Percentiles rank a stretch among this genome's conserved stretches.
phyloP scores from a whole-genome alignment of 306 rosid species.

The Lathyrus sativus region DNA sequence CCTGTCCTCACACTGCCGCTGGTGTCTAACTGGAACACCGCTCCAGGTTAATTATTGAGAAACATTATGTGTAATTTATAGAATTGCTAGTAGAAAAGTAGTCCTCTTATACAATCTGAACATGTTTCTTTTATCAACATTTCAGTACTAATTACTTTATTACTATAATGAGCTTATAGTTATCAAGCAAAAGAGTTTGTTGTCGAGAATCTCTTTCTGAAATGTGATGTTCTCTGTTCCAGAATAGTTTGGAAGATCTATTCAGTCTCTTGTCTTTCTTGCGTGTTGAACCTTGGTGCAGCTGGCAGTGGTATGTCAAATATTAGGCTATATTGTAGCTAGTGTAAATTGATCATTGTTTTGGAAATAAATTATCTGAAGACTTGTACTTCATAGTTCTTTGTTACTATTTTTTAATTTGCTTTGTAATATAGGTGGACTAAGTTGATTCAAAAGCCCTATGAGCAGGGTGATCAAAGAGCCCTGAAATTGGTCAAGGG shows the following conservation, averaged over 20 bases:
- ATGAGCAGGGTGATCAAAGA: conserved; percentile 67
- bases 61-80: background rate
- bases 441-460: conserved; percentile 80
- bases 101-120: background rate
- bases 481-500: conserved; percentile 75
- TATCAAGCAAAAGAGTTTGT: conserved; percentile 16
- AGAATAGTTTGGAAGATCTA: conserved; percentile 89
- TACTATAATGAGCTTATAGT: conserved; percentile 6
- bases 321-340: background rate
- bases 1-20: conserved; percentile 76
- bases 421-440: conserved; percentile 59
- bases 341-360: background rate
- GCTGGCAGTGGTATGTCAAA: conserved; percentile 68
- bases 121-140: background rate
- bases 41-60: conserved; percentile 60
- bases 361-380: background rate
- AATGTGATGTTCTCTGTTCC: conserved; percentile 41
- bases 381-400: background rate
- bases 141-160: conserved; percentile 2
- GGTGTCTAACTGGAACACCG: conserved; percentile 96
- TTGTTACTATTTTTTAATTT: background rate
- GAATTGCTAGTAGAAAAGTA: background rate
- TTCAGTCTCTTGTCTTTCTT: conserved; percentile 78
- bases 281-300: conserved; percentile 95
- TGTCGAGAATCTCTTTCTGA: background rate